A percentile compares a stretch with the other conserved stretches of the same genome.
phyloP scores from a whole-genome alignment of 2,329 filamentous ascomycete species.

The Coleophoma eucalyptorum region DNA sequence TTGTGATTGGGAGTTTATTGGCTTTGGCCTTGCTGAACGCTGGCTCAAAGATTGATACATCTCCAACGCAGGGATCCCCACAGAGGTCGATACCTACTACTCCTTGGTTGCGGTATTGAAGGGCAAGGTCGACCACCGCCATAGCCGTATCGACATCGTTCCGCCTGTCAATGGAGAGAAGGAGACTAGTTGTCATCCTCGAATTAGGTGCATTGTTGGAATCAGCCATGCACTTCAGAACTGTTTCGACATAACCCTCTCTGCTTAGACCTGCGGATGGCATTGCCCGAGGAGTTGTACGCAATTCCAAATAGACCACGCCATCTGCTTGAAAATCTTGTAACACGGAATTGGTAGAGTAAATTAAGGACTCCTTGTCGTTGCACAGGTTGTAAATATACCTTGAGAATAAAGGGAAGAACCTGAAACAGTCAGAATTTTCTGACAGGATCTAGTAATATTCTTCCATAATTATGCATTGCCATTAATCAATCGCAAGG shows the following conservation, averaged over 20 bases:
- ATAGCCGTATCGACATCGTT: conserved; percentile 53
- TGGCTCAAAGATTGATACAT: conserved; percentile 54
- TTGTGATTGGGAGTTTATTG: conserved; percentile 57
- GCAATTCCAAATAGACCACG: conserved; percentile 73
- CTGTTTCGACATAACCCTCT: conserved; percentile 58
- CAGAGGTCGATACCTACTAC: conserved; percentile 77
- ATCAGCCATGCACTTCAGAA: conserved; percentile 59
- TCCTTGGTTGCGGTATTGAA: conserved; percentile 44
- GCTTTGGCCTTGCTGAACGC: conserved; percentile 55
- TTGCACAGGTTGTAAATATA: conserved; percentile 77
- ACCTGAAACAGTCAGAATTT: conserved; percentile 39
- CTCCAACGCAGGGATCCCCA: conserved; percentile 65
- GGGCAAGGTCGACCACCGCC: conserved; percentile 61
- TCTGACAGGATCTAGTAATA: conserved; percentile 1
- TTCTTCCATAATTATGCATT: too few species aligned
- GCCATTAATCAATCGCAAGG: too few species aligned
- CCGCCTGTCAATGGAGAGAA: conserved; percentile 71
- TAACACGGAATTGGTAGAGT: conserved; percentile 63
- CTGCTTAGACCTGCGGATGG: conserved; percentile 45
- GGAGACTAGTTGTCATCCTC: conserved; percentile 58
- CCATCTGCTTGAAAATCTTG: conserved; percentile 65
- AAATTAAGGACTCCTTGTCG: conserved; percentile 52
- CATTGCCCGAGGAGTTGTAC: conserved; percentile 71
- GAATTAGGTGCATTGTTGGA: conserved; percentile 32
- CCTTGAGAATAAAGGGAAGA: conserved; percentile 74